Base-by-base conservation (phyloP, 257 asterid species). In the Asclepias syriaca region DNA sequence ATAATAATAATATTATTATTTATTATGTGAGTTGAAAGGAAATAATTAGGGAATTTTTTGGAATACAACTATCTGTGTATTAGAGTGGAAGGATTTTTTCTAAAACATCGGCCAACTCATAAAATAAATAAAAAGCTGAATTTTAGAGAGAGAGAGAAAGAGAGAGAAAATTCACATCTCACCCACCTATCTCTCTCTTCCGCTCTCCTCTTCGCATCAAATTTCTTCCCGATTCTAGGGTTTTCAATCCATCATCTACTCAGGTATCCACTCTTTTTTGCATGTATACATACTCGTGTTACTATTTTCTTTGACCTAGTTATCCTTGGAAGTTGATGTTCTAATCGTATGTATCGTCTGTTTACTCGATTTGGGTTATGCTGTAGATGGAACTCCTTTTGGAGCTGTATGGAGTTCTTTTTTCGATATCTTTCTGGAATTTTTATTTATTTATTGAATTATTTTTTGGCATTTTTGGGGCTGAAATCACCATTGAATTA, bases 161-260 rank as follows among this genome's bases (percentile, higher is more conserved):
- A 51, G 21, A 16, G 55, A 55, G 61, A 81, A 74, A 83, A 74
- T 78, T 84, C 81, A 78, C 83, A 76, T 82, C 85, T 81, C 80
- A 60, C 75, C 84, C 64, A 66, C 75, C 68, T 71, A 84, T 80
- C 69, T 68, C 69, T 74, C 34, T 49, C 50, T 18, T 3, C 9
- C 24, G 2, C n/a, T 1, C 57, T 22, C 59, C 57, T 15, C 71
- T 16, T 46, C 73, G 50, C 75, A 22, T 57, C 68, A 19, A 63
- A 40, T 71, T 46, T 59, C 68, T 76, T 67, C 16, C 67, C 56
- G 61, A 24, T 60, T 54, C 70, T 80, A 76, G 75, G 72, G 67
- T 77, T 69, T 77, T 24, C 34, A 68, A 54, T 77, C 74, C 9
- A 22, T 66, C 14, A 6, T 34, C 6, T 11, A 67, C 10, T 66